phyloP scores from a whole-genome alignment of 2,329 filamentous ascomycete species.

The Colletotrichum sp. region DNA sequence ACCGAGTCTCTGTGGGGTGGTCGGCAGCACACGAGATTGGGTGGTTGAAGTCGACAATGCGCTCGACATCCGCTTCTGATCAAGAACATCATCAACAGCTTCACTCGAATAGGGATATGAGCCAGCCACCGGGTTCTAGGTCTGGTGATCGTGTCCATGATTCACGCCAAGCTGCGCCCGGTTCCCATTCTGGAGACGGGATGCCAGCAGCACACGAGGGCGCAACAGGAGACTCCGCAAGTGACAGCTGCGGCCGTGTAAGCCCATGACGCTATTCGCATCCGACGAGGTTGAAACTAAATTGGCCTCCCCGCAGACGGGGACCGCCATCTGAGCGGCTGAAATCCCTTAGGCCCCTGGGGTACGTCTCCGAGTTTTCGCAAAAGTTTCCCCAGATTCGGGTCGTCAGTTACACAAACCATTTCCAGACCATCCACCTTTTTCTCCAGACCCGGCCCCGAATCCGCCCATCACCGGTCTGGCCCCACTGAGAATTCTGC shows the following conservation, averaged over 20 bases:
- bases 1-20: neutral
- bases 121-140: neutral
- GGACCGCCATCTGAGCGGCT: neutral
- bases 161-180: neutral
- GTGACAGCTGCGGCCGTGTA: neutral
- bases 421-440: neutral
- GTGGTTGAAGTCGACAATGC: neutral
- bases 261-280: neutral
- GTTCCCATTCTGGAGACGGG: neutral
- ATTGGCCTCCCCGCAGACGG: neutral
- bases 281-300: neutral
- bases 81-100: neutral
- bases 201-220: neutral
- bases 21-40: neutral
- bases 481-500: neutral
- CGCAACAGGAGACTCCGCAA: slow-evolving; percentile 15
- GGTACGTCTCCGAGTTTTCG: neutral
- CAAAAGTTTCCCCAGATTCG: slow-evolving; percentile 3
- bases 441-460: slow-evolving; percentile 5
- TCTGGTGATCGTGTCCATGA: neutral
- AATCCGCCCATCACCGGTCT: neutral
- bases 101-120: neutral
- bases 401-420: neutral
- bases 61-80: neutral
- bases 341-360: neutral